Base-by-base conservation (phyloP, 1,139 yeast species). In the Wickerhamomyces sp. region DNA sequence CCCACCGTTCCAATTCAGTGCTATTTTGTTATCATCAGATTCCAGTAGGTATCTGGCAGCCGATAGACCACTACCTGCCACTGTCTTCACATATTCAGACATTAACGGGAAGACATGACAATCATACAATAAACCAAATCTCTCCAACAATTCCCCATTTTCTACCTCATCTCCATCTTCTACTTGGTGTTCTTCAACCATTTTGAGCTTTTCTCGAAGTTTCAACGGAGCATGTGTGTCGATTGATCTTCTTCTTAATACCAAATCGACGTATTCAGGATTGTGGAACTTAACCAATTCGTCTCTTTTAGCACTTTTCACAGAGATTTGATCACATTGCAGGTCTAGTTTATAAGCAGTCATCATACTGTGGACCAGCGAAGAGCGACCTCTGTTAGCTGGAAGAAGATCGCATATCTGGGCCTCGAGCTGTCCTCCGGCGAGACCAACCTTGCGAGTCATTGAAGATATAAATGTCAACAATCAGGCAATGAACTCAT, bases 1-100 rank as follows among this genome's bases (percentile, higher is more conserved):
- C 1, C 95, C 95, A 3, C 94, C 95, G 51, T 77, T 76, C 90
- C 90, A 84, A 52, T 82, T 82, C 33, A 84, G 67, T 0, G 73
- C 81, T 2, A 80, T 63, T 5, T 17, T 60, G 52, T 19, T 33
- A 13, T 28, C 37, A 9, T 28, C 18, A 21, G 37, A 46, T 31
- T 35, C 39, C 2, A 56, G 43, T 5, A 68, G 55, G 38, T 55
- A 61, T 14, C 61, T 63, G 1, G 79, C 79, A 20, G 81, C 66
- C 14, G 70, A 57, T 12, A 83, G 49, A 3, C 86, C 74, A 0
- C 88, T 74, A 0, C 87, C 87, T 0, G 84, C 78, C 0, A 73
- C 63, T 1, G 65, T 56, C 25, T 56, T 58, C 7, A 76, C 72
- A 47, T 84, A 83, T 44, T 68, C 64, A 3, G 65, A 63, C 56